Percentiles rank a stretch among this genome's conserved stretches.
Evolutionary conservation across 768 basidiomycete genomes (phyloP).

Genomic region (Megacollybia marginata): DNA sequence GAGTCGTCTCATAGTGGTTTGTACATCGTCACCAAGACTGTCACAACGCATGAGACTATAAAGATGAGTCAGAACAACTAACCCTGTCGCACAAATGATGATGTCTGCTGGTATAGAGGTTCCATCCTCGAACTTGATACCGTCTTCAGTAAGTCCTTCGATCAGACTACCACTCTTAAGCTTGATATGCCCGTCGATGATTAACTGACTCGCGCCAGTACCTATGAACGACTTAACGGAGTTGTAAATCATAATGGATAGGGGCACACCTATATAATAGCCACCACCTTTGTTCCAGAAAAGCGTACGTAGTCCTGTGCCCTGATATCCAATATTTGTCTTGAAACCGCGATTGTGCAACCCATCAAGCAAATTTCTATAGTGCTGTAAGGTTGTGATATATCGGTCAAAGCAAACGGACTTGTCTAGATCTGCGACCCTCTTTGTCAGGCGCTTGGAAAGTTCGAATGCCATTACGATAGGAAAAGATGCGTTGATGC

Average conservation of each 20-base stretch:
- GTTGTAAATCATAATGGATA: not conserved
- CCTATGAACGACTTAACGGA: constrained; percentile 22
- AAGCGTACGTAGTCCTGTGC: constrained; percentile 41
- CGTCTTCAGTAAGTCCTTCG: constrained; percentile 32
- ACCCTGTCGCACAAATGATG: constrained; percentile 56
- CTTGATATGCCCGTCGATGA: constrained; percentile 64
- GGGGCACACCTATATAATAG: constrained; percentile 52
- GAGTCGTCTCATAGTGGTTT: constrained; percentile 18
- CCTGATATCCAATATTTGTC: constrained; percentile 41
- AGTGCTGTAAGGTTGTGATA: not conserved
- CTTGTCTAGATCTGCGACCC: constrained; percentile 52
- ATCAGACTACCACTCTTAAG: constrained; percentile 55
- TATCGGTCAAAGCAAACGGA: constrained; percentile 13
- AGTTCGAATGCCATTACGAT: constrained; percentile 24
- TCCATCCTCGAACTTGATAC: constrained; percentile 42
- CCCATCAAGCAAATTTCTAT: constrained; percentile 46
- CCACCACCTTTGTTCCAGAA: constrained; percentile 48
- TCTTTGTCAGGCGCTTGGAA: constrained; percentile 24
- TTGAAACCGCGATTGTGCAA: constrained; percentile 54
- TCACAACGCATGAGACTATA: not conserved
- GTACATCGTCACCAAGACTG: not conserved
- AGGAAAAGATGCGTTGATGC: constrained; percentile 44
- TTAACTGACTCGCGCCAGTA: constrained; percentile 51
- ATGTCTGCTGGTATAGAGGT: constrained; percentile 42
- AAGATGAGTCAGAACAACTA: constrained; percentile 2